Evolutionary conservation across 441 rosid species (phyloP).

Genomic region (Sinapis alba): DNA sequence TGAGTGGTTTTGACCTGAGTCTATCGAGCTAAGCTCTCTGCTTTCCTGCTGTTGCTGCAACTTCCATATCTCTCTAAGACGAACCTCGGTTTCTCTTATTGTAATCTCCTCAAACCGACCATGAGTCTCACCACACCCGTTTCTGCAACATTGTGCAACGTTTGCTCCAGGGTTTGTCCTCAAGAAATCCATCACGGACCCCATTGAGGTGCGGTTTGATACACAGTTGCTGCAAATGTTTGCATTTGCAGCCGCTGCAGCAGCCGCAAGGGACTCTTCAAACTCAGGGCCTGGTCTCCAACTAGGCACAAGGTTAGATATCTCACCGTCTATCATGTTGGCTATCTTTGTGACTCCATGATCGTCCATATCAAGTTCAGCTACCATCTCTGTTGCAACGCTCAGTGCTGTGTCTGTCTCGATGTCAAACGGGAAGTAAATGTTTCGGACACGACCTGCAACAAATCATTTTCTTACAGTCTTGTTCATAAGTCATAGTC

Average conservation of each 20-base stretch:
- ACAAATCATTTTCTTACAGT: background rate
- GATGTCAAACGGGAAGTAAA: slow-evolving; percentile 85
- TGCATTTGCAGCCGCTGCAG: slow-evolving; percentile 49
- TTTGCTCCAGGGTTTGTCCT: slow-evolving; percentile 53
- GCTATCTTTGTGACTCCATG: slow-evolving; percentile 90
- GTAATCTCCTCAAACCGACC: slow-evolving; percentile 91
- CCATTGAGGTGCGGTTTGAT: slow-evolving; percentile 74
- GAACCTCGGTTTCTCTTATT: slow-evolving; percentile 46
- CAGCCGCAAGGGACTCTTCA: slow-evolving; percentile 49
- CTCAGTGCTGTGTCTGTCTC: slow-evolving; percentile 82
- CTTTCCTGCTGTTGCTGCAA: slow-evolving; percentile 78
- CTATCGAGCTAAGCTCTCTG: slow-evolving; percentile 67
- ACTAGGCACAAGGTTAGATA: slow-evolving; percentile 73
- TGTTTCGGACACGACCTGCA: slow-evolving; percentile 81
- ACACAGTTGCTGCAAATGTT: slow-evolving; percentile 73
- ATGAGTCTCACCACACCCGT: slow-evolving; percentile 82
- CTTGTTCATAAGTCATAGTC: background rate
- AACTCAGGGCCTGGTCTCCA: slow-evolving; percentile 79
- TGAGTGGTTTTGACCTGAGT: slow-evolving; percentile 70
- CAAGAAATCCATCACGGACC: slow-evolving; percentile 70
- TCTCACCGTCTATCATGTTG: slow-evolving; percentile 90
- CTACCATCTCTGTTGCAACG: slow-evolving; percentile 97
- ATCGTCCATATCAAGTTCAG: slow-evolving; percentile 84
- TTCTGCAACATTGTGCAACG: slow-evolving; percentile 61
- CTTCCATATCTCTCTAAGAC: slow-evolving; percentile 67